Conservation (phyloP, 2,329 filamentous ascomycete genomes). For the Leptographium procerum region DNA sequence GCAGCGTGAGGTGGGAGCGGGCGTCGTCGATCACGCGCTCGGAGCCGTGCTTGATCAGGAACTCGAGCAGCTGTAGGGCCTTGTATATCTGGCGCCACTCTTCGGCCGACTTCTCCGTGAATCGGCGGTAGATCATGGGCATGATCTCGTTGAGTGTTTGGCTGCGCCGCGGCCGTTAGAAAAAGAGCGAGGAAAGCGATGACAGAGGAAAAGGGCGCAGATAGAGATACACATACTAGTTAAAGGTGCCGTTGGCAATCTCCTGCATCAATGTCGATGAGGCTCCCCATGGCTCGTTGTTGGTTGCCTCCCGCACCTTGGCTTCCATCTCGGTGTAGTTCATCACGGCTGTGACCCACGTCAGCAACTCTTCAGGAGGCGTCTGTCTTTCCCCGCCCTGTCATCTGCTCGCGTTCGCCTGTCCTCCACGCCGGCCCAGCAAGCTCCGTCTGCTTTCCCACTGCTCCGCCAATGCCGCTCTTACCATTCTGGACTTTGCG, state of each 20-base stretch:
- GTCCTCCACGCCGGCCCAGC: neutral
- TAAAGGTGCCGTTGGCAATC: conserved; percentile 95
- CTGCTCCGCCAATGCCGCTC: conserved; percentile 14
- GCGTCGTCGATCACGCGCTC: conserved; percentile 97
- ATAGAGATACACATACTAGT: conserved; percentile 83
- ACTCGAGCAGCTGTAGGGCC: conserved; percentile 84
- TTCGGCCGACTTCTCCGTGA: conserved; percentile 95
- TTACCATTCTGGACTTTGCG: conserved; percentile 95
- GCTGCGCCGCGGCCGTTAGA: conserved; percentile 32
- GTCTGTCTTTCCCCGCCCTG: no score
- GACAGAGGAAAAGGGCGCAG: neutral
- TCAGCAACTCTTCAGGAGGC: neutral
- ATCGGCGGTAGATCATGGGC: conserved; percentile 99
- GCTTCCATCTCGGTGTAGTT: conserved; percentile 67
- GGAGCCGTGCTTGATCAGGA: conserved; percentile 95
- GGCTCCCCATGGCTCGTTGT: conserved; percentile 95
- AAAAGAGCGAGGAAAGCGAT: neutral
- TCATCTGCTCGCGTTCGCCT: neutral
- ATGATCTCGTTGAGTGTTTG: conserved; percentile 98
- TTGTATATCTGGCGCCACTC: conserved; percentile 99
- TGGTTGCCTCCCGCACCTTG: conserved; percentile 91
- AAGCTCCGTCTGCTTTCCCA: neutral
- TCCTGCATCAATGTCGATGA: conserved; percentile 86
- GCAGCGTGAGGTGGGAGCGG: conserved; percentile 81
- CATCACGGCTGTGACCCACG: conserved; percentile 64